phyloP scores from a whole-genome alignment of 805 yeast genomes.

The Crinitomyces ghanaensis region DNA sequence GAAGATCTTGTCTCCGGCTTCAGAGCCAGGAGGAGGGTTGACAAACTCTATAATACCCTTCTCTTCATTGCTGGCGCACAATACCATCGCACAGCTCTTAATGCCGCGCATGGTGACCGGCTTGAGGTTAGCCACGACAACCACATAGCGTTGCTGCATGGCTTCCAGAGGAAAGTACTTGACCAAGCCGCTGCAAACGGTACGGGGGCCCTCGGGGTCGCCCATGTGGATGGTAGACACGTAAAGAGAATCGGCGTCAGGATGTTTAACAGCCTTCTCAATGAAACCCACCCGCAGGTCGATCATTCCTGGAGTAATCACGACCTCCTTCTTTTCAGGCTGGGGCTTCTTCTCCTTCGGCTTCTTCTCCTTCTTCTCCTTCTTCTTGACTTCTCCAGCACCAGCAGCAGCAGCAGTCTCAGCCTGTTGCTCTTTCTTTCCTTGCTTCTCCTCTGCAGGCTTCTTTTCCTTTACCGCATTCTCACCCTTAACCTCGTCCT shows the following conservation, averaged over 20 bases:
- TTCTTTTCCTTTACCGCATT: conserved; percentile 26
- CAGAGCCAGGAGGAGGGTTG: conserved; percentile 84
- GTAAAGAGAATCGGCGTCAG: conserved; percentile 93
- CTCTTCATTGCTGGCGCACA: conserved; percentile 63
- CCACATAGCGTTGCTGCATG: conserved; percentile 88
- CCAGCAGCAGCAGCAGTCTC: conserved; percentile 10
- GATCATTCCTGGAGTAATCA: conserved; percentile 72
- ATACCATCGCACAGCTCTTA: conserved; percentile 91
- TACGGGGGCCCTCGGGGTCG: conserved; percentile 94
- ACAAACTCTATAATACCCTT: conserved; percentile 88
- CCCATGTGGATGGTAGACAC: conserved; percentile 96
- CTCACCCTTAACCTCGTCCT: conserved; percentile 20
- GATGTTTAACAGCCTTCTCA: conserved; percentile 93
- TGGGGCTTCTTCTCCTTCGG: conserved; percentile 44
- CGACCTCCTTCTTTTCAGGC: conserved; percentile 39
- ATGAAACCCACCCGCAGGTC: conserved; percentile 95
- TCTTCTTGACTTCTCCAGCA: conserved; percentile 19
- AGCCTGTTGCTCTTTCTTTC: conserved; percentile 5
- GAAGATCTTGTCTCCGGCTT: conserved; percentile 94
- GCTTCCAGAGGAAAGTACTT: conserved; percentile 82
- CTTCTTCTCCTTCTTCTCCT: conserved; percentile 27
- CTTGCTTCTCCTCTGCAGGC: conserved; percentile 37
- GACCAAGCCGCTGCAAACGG: conserved; percentile 95
- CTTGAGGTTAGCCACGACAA: conserved; percentile 89
- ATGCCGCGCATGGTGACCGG: conserved; percentile 98